Base-by-base conservation (phyloP, 2,329 filamentous ascomycete species). In the Paracorniculantispora psalliotae region DNA sequence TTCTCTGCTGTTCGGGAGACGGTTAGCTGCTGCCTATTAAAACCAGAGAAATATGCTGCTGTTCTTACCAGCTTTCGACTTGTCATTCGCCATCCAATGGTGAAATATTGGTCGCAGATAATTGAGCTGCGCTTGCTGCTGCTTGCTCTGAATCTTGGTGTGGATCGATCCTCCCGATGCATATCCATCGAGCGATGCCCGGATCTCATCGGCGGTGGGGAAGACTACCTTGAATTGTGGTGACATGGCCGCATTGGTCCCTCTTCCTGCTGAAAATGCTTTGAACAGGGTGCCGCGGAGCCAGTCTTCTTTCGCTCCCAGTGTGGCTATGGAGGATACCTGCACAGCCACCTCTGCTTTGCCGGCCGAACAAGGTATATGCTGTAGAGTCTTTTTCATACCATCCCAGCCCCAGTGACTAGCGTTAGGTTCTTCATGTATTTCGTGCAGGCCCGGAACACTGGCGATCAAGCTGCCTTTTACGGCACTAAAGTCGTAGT, bases 251-350 rank as follows among this genome's bases (percentile, higher is more conserved):
- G 63, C 65, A n/a, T n/a, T n/a, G n/a, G n/a, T n/a, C 21, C 41
- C 6, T 5, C 21, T 23, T 30, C 46, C 7, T 37, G 13, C 15
- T 1, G 71, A 68, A 3, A 86, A 65, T 0, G 81, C 69, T 12
- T 73, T 72, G 66, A 89, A 88, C 17, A 90, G 74, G 0, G 82
- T 86, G 25, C 84, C 79, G 52, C 81, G 81, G 0, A 96, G 75
- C 91, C 91, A 96, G 55, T 80, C 82, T 54, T 91, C 82, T 9
- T 79, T 87, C 26, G 79, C 76, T 0, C 89, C 90, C 0, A 96
- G 77, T 0, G 90, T 91, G 2, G 91, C 91, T 50, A 96, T 89
- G 0, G 91, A 96, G 0, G 91, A 96, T 43, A 93, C 76, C 72
- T 94, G 85, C 4, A 81, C 71, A 1, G 85, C 81, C 28, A 90